Evolutionary conservation across 129 eudicot species (phyloP).

Genomic region (carrot (Daucus carota)): DH1_v3.0 NC_030385.2:28017501-28018000

Average conservation of each 20-base stretch:
- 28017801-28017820: conserved; percentile 49
- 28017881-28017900: conserved; percentile 92
- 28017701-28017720: conserved; percentile 21
- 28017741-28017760: conserved; percentile 69
- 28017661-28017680: neutral
- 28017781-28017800: conserved; percentile 74
- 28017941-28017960: conserved; percentile 82
- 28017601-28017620: neutral
- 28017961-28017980: conserved; percentile 91
- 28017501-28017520: neutral
- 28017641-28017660: neutral
- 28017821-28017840: conserved; percentile 67
- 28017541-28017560: neutral
- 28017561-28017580: neutral
- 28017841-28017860: conserved; percentile 80
- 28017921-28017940: conserved; percentile 77
- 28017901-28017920: conserved; percentile 81
- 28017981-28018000: conserved; percentile 64
- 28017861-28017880: conserved; percentile 71
- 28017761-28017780: conserved; percentile 96
- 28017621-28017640: neutral
- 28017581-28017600: neutral
- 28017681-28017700: neutral
- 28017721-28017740: conserved; percentile 78
- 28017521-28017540: neutral